These are phyloP conservation scores for Botrytis deweyae DNA, from an alignment of 2,329 filamentous ascomycete genomes.

Conservation along the genomic window DNA sequence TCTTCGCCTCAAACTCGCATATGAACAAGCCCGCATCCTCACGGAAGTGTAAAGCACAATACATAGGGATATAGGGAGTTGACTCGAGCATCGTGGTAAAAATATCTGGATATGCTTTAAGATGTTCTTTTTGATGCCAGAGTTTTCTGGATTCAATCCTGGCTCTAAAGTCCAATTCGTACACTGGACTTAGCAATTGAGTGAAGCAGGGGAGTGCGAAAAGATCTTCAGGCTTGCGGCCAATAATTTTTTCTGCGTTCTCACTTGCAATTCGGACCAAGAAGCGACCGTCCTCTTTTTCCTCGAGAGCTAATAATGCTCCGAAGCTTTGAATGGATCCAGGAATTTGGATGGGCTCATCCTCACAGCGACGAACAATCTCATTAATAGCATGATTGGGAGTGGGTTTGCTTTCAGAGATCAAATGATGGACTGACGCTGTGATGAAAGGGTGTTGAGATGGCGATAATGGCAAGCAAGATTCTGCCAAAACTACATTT, in stretches of 20 bases:
- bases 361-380: slow-evolving; percentile 63
- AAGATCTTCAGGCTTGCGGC: slow-evolving; percentile 72
- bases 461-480: not conserved
- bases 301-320: slow-evolving; percentile 70
- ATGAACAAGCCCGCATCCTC: slow-evolving; percentile 70
- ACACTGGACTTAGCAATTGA: slow-evolving; percentile 82
- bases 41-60: slow-evolving; percentile 46
- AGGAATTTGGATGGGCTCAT: slow-evolving; percentile 79
- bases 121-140: slow-evolving; percentile 52
- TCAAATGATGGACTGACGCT: slow-evolving; percentile 10
- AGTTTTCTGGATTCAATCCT: slow-evolving; percentile 8
- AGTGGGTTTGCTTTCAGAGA: slow-evolving; percentile 1
- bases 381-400: not conserved
- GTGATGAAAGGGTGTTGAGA: slow-evolving; percentile 5
- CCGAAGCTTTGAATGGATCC: slow-evolving; percentile 68
- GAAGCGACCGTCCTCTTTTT: slow-evolving; percentile 66
- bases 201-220: slow-evolving; percentile 76
- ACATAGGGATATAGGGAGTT: not conserved
- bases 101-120: slow-evolving; percentile 74
- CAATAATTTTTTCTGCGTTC: slow-evolving; percentile 72
- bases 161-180: slow-evolving; percentile 38
- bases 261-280: slow-evolving; percentile 75
- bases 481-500: not conserved
- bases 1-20: slow-evolving; percentile 85
- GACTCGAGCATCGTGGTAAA: slow-evolving; percentile 63